These are phyloP conservation scores for Physcomitrium patens DNA, from an alignment of 225 moss, liverwort and hornwort species.

Conservation along the genomic window DNA sequence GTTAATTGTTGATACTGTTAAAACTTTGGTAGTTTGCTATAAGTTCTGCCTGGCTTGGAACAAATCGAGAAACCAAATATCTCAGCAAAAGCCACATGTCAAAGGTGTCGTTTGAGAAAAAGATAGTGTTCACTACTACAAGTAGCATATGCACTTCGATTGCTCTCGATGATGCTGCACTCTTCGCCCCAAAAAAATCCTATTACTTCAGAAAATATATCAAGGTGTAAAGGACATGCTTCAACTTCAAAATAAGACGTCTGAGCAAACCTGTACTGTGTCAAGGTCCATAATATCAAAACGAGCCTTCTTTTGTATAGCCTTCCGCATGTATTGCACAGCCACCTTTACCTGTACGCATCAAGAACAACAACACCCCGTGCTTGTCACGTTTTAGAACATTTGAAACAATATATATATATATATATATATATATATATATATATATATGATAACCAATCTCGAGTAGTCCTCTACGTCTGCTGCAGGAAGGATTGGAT, in stretches of 20 bases:
- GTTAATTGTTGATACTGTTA: no score
- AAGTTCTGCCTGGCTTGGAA: no score
- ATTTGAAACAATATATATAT: constrained; percentile 8
- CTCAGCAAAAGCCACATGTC: no score
- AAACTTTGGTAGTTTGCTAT: no score
- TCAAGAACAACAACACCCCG: not conserved
- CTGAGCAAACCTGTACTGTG: constrained; percentile 51
- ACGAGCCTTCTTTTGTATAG: constrained; percentile 73
- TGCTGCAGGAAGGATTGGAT: not conserved
- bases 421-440: no score
- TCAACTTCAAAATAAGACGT: not conserved
- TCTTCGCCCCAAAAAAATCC: not conserved
- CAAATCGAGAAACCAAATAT: no score
- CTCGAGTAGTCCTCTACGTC: not conserved
- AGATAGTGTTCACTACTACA: not conserved
- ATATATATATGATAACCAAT: no score
- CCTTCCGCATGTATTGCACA: constrained; percentile 78
- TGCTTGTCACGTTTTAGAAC: not conserved
- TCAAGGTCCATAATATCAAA: constrained; percentile 86
- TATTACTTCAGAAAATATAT: not conserved
- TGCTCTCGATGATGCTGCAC: not conserved
- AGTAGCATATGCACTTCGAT: not conserved
- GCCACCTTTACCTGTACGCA: constrained; percentile 71
- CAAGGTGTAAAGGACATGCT: not conserved
- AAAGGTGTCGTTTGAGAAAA: no score